Conservation (phyloP, 2,329 filamentous ascomycete genomes). For the Fusarium xylarioides region DNA sequence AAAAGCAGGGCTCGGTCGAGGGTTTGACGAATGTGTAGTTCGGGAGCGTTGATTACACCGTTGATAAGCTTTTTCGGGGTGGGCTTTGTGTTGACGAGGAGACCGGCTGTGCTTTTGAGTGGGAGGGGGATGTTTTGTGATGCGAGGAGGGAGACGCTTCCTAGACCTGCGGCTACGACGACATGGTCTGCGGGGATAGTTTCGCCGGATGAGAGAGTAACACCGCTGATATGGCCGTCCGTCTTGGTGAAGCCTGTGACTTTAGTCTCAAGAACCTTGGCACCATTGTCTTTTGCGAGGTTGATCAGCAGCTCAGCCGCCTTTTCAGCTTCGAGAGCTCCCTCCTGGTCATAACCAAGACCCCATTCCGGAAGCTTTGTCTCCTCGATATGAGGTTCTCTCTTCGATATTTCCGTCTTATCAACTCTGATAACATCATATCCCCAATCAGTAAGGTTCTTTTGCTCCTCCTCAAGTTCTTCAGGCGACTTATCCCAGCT, state of each 20-base stretch:
- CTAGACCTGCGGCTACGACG: constrained; percentile 14
- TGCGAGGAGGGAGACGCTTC: constrained; percentile 13
- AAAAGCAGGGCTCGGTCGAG: background rate
- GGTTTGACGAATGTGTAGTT: constrained; percentile 19
- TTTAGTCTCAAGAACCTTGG: background rate
- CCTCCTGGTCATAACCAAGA: constrained; percentile 8
- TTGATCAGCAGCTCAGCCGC: constrained; percentile 3
- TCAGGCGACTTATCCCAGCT: constrained; percentile 1
- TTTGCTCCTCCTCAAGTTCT: background rate
- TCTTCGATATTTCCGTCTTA: background rate
- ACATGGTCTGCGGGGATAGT: background rate
- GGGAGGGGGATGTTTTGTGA: background rate
- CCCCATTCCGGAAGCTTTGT: background rate
- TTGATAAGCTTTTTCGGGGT: background rate
- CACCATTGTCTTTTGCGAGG: background rate
- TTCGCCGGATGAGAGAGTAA: constrained; percentile 1
- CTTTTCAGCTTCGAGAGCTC: constrained; percentile 13
- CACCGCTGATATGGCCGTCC: background rate
- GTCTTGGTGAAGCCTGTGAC: background rate
- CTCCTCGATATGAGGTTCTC: background rate
- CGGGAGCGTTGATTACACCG: background rate
- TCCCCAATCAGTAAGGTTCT: constrained; percentile 5
- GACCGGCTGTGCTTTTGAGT: background rate
- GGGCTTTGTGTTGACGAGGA: constrained; percentile 17
- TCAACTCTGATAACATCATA: background rate